Percentiles rank a stretch among this genome's conserved stretches.
These are phyloP conservation scores for Nicotiana paniculata DNA, from an alignment of 257 asterid genomes.

Conservation along the genomic window DNA sequence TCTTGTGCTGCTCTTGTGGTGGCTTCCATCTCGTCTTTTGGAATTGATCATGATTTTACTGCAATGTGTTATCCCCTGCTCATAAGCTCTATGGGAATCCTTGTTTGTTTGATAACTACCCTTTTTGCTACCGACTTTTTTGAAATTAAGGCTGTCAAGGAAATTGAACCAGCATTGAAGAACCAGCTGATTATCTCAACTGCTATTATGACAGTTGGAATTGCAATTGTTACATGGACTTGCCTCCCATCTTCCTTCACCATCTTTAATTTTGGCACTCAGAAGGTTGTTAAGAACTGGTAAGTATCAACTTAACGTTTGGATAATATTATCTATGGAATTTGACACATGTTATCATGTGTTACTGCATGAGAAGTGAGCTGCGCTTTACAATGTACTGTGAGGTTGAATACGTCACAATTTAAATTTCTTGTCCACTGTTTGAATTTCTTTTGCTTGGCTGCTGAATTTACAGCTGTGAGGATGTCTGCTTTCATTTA, in stretches of 20 bases:
- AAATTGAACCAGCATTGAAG: constrained; percentile 35
- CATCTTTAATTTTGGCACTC: constrained; percentile 13
- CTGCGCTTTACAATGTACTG: background rate
- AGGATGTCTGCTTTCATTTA: background rate
- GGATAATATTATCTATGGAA: background rate
- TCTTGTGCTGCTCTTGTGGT: constrained; percentile 50
- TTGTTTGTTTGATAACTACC: constrained; percentile 20
- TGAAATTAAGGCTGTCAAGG: constrained; percentile 36
- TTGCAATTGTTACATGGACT: constrained; percentile 20
- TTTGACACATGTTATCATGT: background rate
- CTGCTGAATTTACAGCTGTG: background rate
- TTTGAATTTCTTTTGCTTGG: background rate
- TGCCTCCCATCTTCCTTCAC: constrained; percentile 22
- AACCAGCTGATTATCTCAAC: constrained; percentile 21
- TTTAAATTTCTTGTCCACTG: background rate
- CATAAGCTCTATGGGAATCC: constrained; percentile 20
- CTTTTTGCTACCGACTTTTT: constrained; percentile 39
- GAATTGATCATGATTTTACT: constrained; percentile 20
- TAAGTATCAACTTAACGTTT: background rate
- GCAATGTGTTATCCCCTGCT: constrained; percentile 19
- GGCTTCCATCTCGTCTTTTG: constrained; percentile 47
- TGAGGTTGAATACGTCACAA: background rate
- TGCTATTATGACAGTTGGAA: constrained; percentile 19
- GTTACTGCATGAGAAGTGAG: background rate
- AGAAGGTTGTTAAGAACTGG: constrained; percentile 30